A percentile compares a stretch with the other conserved stretches of the same genome.
Evolutionary conservation across 78 protist genomes (phyloP).

Genomic region (Neovahlkampfia damariscottae): DNA sequence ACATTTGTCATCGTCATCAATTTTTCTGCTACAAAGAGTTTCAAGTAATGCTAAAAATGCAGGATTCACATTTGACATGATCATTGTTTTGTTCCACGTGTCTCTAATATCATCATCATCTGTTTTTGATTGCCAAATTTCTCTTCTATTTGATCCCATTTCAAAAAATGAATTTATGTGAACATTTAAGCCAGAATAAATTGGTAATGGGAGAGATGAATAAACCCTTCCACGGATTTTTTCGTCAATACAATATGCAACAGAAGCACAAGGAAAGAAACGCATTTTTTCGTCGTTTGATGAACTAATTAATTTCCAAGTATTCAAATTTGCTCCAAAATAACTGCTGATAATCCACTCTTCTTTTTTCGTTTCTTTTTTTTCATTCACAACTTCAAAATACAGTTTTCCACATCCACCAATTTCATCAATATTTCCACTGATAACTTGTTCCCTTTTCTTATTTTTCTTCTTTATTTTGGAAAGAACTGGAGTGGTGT

Average conservation of each 20-base stretch:
- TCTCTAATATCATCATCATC: not conserved
- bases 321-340: not conserved
- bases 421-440: not conserved
- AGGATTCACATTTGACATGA: not conserved
- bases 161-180: slow-evolving; percentile 22
- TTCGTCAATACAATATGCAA: too few species aligned
- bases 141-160: slow-evolving; percentile 13
- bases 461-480: not conserved
- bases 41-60: not conserved
- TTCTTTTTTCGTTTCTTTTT: not conserved
- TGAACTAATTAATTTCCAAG: not conserved
- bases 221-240: not conserved
- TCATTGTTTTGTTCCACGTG: not conserved
- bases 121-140: not conserved
- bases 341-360: not conserved
- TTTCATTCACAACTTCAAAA: not conserved
- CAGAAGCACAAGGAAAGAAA: too few species aligned
- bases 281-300: not conserved
- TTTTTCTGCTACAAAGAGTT: not conserved
- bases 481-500: not conserved
- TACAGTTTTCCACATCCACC: not conserved
- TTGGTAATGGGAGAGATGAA: slow-evolving; percentile 17
- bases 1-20: not conserved
- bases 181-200: not conserved
- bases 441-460: not conserved